Base-by-base conservation (phyloP, 768 basidiomycete species). In the Calocybe cyanea region DNA sequence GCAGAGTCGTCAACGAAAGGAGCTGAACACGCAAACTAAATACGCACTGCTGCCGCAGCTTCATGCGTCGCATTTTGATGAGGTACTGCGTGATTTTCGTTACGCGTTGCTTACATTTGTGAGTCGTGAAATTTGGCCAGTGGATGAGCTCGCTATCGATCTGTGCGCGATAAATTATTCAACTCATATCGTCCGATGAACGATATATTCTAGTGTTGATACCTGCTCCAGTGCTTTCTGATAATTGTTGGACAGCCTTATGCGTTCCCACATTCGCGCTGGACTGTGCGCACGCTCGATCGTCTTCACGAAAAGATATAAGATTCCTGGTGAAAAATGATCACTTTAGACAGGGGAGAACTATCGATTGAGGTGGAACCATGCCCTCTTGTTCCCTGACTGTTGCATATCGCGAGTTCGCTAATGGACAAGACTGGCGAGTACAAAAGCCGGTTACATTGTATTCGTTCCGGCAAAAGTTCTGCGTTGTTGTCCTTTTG, bases 31-130 rank as follows among this genome's bases (percentile, higher is more conserved):
- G 19, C 3, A 10, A 34, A 20, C 17, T 9, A 20, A 33, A 48
- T 19, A 70, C 87, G 56, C 45, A 94, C 93, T 91, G 85, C 67
- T 91, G 80, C 14, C 86, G 82, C 46, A 94, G 73, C 55, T 88
- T 88, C 50, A 95, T 67, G 34, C 89, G 83, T 48, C 95, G 80
- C 94, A 98, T 96, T 73, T 96, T 94, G 65, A 98, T 97, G 53
- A 99, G 80, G 61, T 97, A 98, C 63, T 99, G 96, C 0, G 95
- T 98, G 57, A 99, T 97, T 72, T 98, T 99, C 9, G 96, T 99
- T 23, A 97, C 77, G 36, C 96, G 83, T 69, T 99, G 96, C 75
- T 99, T 99, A 80, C 96, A 98, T 70, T 97, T 98, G 73, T 97
- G 96, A 43, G 93, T 87, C 24, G 83, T 83, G 65, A 95, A 98